Evolutionary conservation across 257 asterid genomes (phyloP).

Genomic region (Avicennia marina): DNA sequence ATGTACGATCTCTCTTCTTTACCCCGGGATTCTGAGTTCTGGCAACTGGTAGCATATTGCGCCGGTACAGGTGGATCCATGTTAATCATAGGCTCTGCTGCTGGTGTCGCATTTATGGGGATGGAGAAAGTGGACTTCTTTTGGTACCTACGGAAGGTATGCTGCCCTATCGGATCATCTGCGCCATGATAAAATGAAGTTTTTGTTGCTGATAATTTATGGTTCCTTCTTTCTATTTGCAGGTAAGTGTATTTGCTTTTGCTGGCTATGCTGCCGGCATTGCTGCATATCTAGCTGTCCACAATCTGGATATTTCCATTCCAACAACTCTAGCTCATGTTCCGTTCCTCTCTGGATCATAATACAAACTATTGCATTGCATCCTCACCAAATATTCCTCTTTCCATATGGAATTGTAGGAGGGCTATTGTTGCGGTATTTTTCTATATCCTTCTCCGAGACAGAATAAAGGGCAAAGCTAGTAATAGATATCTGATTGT

Average conservation of each 20-base stretch:
- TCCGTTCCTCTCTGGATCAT: slow-evolving; percentile 69
- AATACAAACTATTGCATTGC: too few relatives aligned
- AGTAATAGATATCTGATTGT: too few relatives aligned
- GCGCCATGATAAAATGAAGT: too few relatives aligned
- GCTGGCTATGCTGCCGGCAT: slow-evolving; percentile 98
- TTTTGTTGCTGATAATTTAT: background rate
- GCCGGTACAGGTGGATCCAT: slow-evolving; percentile 99
- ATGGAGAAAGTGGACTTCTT: slow-evolving; percentile 96
- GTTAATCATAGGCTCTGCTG: slow-evolving; percentile 91
- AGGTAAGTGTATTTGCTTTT: slow-evolving; percentile 98
- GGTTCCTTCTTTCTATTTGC: slow-evolving; percentile 16
- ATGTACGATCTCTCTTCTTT: slow-evolving; percentile 84
- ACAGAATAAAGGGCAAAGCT: too few relatives aligned
- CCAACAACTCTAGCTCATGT: slow-evolving; percentile 75
- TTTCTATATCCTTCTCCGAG: too few relatives aligned
- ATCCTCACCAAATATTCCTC: too few relatives aligned
- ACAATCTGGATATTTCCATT: slow-evolving; percentile 54
- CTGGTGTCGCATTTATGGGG: slow-evolving; percentile 97
- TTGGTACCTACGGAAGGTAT: slow-evolving; percentile 87
- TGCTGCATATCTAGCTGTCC: slow-evolving; percentile 81
- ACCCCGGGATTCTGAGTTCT: slow-evolving; percentile 87
- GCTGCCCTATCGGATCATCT: background rate
- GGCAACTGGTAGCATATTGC: slow-evolving; percentile 94
- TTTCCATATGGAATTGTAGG: too few relatives aligned
- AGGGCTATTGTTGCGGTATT: too few relatives aligned